Conservation (phyloP, 129 eudicot genomes). For the Flaveria brownii region DNA sequence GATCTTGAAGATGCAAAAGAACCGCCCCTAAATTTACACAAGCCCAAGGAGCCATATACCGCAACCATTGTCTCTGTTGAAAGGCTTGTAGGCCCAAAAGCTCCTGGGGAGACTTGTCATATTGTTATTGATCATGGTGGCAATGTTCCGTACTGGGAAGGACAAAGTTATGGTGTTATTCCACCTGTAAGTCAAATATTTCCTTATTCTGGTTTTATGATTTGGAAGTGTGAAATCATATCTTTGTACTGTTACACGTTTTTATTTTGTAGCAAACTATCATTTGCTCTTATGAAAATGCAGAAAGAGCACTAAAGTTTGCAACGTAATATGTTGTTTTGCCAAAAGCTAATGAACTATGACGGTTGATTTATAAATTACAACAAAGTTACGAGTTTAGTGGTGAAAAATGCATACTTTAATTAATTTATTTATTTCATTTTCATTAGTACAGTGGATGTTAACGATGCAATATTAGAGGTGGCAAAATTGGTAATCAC, state of each 20-base stretch:
- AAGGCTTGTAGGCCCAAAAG: constrained; percentile 84
- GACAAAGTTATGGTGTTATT: constrained; percentile 93
- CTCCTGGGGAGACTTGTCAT: constrained; percentile 99
- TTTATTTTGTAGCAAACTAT: background rate
- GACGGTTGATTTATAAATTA: background rate
- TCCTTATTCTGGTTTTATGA: background rate
- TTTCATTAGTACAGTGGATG: too few relatives aligned
- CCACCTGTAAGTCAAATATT: constrained; percentile 72
- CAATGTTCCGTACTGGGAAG: constrained; percentile 98
- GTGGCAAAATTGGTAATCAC: too few relatives aligned
- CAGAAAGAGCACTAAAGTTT: background rate
- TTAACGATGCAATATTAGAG: too few relatives aligned
- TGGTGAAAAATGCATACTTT: too few relatives aligned
- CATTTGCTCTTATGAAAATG: background rate
- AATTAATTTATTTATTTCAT: too few relatives aligned
- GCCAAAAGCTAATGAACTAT: background rate
- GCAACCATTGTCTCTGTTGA: constrained; percentile 94
- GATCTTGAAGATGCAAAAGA: constrained; percentile 77
- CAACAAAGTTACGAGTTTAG: background rate
- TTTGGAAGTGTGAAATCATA: background rate
- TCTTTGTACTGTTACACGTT: too few relatives aligned
- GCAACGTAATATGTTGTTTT: background rate
- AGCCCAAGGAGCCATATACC: constrained; percentile 87
- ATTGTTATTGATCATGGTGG: constrained; percentile 92
- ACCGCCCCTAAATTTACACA: constrained; percentile 80